Conservation (phyloP, 805 yeast genomes). For the Teunomyces aglyptinius region DNA sequence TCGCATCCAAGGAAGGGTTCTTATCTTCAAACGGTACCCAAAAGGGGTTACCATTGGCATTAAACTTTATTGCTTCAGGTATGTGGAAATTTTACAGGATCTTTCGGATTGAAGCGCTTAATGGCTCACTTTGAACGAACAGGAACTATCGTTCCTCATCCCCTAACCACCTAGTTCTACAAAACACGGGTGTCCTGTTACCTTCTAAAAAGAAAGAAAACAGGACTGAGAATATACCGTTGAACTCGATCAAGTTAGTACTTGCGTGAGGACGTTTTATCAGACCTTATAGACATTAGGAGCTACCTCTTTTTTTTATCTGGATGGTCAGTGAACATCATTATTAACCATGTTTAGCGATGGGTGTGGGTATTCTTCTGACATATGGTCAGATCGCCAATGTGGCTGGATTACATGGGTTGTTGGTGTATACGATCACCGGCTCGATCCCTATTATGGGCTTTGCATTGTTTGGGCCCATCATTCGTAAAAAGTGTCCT, state of each 20-base stretch:
- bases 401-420: conserved; percentile 81
- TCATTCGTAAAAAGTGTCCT: conserved; percentile 75
- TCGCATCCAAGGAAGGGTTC: conserved; percentile 53
- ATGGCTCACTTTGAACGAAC: background rate
- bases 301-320: too few species aligned
- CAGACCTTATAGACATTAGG: background rate
- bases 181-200: conserved; percentile 46
- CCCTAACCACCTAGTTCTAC: conserved; percentile 3
- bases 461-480: conserved; percentile 83
- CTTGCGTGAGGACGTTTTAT: conserved; percentile 70
- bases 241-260: conserved; percentile 75
- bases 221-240: conserved; percentile 73
- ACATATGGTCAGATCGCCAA: conserved; percentile 88
- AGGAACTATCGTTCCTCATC: background rate
- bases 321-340: background rate
- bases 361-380: conserved; percentile 87
- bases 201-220: conserved; percentile 19
- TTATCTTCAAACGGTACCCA: conserved; percentile 80
- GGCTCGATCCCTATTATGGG: conserved; percentile 83
- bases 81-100: conserved; percentile 32
- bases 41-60: conserved; percentile 73
- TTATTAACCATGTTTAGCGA: conserved; percentile 41
- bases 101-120: background rate
- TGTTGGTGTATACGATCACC: conserved; percentile 72
- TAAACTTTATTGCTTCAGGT: conserved; percentile 91